Base-by-base conservation (phyloP, 371 early-diverging fungal genomes). In the Catenaria anguillulae region DNA sequence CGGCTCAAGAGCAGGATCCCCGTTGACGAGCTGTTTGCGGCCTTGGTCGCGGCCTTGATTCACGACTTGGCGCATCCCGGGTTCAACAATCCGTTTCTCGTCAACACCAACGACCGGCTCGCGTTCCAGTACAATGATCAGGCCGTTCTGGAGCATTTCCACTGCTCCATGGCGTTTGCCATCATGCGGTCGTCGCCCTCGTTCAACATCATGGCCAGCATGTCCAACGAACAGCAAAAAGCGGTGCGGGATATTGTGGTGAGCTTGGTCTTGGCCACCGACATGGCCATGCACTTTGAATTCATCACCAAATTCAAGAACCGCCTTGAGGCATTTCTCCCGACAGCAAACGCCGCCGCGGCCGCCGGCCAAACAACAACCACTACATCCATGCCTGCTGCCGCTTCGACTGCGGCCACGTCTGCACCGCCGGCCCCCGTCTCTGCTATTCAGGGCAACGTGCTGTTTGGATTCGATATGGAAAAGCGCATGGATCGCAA, bases 51-150 rank as follows among this genome's bases (percentile, higher is more conserved):
- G 24, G 68, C 76, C 13, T 63, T 71, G 37, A 71, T 73, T 33
- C 80, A 80, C 67, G 80, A 80, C 66, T 72, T 68, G 66, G 67
- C 66, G 65, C 80, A 80, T 63, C 80, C 80, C 23, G 80, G 80
- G 8, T 66, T 76, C 50, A 77, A 74, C 67, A 80, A 80, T 60
- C 67, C 68, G 48, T 80, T 76, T 56, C 64, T 78, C 13, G 66
- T 80, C 55, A 61, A 67, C 17, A 71, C 70, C 0, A 12, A 21
- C n/a, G 63, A 72, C 62, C 68, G 71, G 4, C 63, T 78, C 26
- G 71, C 80, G 2, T 23, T 78, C 4, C 67, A 70, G 26, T 80
- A 80, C 68, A 78, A 75, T 63, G 80, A 80, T 55, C 60, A 74
- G 8, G 69, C 77, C 4, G 78, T 78, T 8, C 67, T 76, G 33